These are phyloP conservation scores for Citrus reticulata DNA, from an alignment of 345 rosid genomes.

Conservation along the genomic window DNA sequence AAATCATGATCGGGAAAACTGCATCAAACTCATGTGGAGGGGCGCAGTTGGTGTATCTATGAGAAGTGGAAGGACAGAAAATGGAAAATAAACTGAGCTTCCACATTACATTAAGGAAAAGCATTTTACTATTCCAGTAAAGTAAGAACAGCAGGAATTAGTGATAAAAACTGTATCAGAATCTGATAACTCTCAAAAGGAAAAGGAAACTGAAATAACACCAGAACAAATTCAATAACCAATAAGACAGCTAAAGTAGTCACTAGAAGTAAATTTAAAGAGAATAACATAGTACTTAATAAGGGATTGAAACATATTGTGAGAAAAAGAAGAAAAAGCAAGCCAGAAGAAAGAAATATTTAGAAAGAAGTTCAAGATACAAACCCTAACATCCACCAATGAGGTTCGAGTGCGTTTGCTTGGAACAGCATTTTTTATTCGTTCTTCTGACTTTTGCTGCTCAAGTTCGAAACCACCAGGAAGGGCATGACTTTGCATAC, in stretches of 20 bases:
- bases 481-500: conserved; percentile 59
- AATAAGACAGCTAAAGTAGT: not conserved
- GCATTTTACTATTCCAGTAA: not conserved
- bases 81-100: not conserved
- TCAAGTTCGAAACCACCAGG: conserved; percentile 67
- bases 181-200: not conserved
- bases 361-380: conserved; percentile 25
- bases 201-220: not conserved
- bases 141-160: not conserved
- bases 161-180: not conserved
- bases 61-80: not conserved
- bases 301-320: not conserved
- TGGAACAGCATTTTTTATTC: conserved; percentile 60
- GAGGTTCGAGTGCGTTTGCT: conserved; percentile 95
- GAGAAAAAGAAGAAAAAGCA: not conserved
- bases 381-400: conserved; percentile 68
- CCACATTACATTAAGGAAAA: not conserved
- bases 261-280: not conserved
- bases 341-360: not conserved
- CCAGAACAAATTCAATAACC: not conserved
- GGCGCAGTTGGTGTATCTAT: not conserved
- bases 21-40: not conserved
- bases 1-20: not conserved
- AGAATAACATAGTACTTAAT: not conserved
- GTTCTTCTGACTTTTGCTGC: conserved; percentile 71